Conservation (phyloP, 1,284 basidiomycete species). For the Irpex rosettiformis region DNA sequence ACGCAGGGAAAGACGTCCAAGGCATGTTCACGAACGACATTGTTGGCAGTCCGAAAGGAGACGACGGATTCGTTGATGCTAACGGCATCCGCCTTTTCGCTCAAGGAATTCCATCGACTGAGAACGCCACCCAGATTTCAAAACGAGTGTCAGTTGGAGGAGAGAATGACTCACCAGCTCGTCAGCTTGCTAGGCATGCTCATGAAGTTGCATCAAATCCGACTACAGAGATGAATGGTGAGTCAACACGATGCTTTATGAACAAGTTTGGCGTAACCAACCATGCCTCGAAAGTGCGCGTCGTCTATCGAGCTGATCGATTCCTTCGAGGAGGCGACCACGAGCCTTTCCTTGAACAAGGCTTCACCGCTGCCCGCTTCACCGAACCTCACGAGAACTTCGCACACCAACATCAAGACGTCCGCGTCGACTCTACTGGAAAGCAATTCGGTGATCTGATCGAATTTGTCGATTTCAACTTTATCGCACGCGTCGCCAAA, state of each 20-base stretch:
- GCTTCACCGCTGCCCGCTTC: slow-evolving; percentile 51
- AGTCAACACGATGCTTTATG: slow-evolving; percentile 13
- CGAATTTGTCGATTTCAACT: slow-evolving; percentile 51
- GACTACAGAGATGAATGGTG: slow-evolving; percentile 46
- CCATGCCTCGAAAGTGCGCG: slow-evolving; percentile 29
- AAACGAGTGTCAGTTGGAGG: slow-evolving; percentile 39
- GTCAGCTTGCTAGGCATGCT: slow-evolving; percentile 47
- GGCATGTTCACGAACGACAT: slow-evolving; percentile 54
- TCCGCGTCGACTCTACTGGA: slow-evolving; percentile 42
- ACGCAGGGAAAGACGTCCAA: slow-evolving; percentile 44
- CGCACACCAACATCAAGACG: slow-evolving; percentile 54
- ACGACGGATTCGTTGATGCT: slow-evolving; percentile 41
- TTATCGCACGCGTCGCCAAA: slow-evolving; percentile 43
- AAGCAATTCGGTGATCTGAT: slow-evolving; percentile 50
- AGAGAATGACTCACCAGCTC: slow-evolving; percentile 50
- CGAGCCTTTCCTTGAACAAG: slow-evolving; percentile 43
- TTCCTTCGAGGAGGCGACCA: slow-evolving; percentile 54
- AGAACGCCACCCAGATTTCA: slow-evolving; percentile 33
- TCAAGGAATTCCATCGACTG: slow-evolving; percentile 44
- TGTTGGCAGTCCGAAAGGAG: slow-evolving; percentile 45
- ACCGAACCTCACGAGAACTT: slow-evolving; percentile 55
- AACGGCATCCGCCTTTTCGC: slow-evolving; percentile 47
- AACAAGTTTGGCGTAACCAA: background rate
- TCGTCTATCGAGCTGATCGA: slow-evolving; percentile 47
- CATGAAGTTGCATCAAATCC: slow-evolving; percentile 44